phyloP scores from a whole-genome alignment of 345 rosid genomes.

The Eucalyptus melliodora region DNA sequence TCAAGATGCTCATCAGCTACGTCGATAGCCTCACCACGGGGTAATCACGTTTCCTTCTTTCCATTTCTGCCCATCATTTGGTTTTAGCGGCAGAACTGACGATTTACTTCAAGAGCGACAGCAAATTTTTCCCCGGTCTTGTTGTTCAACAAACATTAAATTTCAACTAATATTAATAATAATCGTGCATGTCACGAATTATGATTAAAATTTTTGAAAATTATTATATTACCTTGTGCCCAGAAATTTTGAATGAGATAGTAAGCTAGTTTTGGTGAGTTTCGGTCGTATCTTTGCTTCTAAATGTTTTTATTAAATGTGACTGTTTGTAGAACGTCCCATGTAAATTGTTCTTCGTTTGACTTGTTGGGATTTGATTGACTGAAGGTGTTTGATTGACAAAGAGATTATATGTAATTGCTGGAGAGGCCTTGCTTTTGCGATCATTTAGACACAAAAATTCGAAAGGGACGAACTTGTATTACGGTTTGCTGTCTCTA shows the following conservation, averaged over 20 bases:
- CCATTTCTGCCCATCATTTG: not conserved
- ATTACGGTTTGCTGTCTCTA: too few relatives aligned
- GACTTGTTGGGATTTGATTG: not conserved
- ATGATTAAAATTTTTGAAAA: not conserved
- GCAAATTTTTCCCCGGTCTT: not conserved
- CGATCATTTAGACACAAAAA: not conserved
- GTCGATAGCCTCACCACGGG: conserved; percentile 93
- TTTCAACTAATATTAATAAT: not conserved
- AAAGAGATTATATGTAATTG: not conserved
- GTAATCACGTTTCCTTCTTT: conserved; percentile 8
- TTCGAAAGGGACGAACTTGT: not conserved
- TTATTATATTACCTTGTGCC: not conserved
- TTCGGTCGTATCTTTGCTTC: not conserved
- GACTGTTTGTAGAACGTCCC: not conserved
- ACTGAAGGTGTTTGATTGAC: not conserved
- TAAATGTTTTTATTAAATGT: not conserved
- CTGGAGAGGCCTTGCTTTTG: not conserved
- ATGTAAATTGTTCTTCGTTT: not conserved
- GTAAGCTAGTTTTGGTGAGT: not conserved
- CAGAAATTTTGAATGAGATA: not conserved
- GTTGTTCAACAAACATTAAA: not conserved
- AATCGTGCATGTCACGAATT: not conserved
- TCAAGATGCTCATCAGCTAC: conserved; percentile 88
- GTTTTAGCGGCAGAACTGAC: not conserved
- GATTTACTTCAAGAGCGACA: not conserved